phyloP scores from a whole-genome alignment of 768 basidiomycete species.

The Mycena chlorophos region DNA sequence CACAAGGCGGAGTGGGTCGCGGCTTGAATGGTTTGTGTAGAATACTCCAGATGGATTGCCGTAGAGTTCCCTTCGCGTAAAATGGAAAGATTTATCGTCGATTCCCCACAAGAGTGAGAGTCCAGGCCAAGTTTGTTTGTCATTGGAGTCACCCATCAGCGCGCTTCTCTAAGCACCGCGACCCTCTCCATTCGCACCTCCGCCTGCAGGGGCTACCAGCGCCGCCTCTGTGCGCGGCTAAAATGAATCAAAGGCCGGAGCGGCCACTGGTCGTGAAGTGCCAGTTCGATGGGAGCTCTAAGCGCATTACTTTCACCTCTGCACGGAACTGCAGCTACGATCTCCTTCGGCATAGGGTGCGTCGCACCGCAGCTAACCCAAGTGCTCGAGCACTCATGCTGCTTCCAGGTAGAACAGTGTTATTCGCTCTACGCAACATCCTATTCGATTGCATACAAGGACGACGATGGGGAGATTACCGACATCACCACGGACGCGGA shows the following conservation, averaged over 20 bases:
- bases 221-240: too few species aligned
- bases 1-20: background rate
- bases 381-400: constrained; percentile 9
- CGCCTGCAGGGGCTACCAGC: too few species aligned
- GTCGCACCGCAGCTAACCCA: constrained; percentile 18
- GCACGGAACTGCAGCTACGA: constrained; percentile 80
- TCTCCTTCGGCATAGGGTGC: constrained; percentile 70
- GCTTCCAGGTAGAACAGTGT: constrained; percentile 78
- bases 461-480: constrained; percentile 82
- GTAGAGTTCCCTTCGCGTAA: too few species aligned
- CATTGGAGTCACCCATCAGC: background rate
- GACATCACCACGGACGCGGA: constrained; percentile 70
- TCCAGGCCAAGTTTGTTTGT: background rate
- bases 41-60: too few species aligned
- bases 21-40: too few species aligned
- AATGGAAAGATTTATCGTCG: too few species aligned
- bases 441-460: constrained; percentile 79
- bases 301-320: constrained; percentile 77
- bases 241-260: constrained; percentile 55
- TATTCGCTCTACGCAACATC: constrained; percentile 71
- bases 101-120: constrained; percentile 8
- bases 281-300: constrained; percentile 69
- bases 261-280: constrained; percentile 83
- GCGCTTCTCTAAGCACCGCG: background rate
- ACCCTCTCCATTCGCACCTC: background rate